Evolutionary conservation across 495 filamentous ascomycete species (phyloP).

Genomic region (Xanthoparmelia taractica): DNA sequence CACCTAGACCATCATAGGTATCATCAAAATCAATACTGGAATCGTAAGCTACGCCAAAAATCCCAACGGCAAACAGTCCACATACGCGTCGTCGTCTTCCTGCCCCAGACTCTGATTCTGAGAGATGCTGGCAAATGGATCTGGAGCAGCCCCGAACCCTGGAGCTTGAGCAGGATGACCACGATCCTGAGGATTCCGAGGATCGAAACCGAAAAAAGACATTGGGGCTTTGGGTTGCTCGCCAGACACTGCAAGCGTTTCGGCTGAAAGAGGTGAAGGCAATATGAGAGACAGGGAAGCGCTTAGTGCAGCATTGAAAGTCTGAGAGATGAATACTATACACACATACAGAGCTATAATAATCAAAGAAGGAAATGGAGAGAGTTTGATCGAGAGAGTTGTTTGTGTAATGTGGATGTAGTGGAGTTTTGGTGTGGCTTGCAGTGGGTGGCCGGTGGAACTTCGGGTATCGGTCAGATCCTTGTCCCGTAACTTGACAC

Average conservation of each 20-base stretch:
- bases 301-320: neutral
- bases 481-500: neutral
- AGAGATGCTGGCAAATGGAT: constrained; percentile 83
- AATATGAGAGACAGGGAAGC: neutral
- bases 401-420: constrained; percentile 1
- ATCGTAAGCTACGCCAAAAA: constrained; percentile 5
- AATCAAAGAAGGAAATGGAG: neutral
- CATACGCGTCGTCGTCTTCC: constrained; percentile 69
- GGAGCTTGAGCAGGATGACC: constrained; percentile 45
- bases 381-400: neutral
- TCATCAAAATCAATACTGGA: constrained; percentile 86
- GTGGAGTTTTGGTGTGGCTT: too few species aligned
- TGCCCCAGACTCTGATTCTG: constrained; percentile 37
- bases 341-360: neutral
- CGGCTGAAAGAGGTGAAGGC: neutral
- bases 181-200: constrained; percentile 54
- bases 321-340: neutral
- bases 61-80: constrained; percentile 17
- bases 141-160: constrained; percentile 76
- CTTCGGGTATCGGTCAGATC: neutral
- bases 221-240: constrained; percentile 33
- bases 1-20: constrained; percentile 92
- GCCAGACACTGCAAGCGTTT: neutral
- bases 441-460: too few species aligned
- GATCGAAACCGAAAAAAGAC: constrained; percentile 87